Base-by-base conservation (phyloP, 1,284 basidiomycete genomes). In the Pholiota adiposa region DNA sequence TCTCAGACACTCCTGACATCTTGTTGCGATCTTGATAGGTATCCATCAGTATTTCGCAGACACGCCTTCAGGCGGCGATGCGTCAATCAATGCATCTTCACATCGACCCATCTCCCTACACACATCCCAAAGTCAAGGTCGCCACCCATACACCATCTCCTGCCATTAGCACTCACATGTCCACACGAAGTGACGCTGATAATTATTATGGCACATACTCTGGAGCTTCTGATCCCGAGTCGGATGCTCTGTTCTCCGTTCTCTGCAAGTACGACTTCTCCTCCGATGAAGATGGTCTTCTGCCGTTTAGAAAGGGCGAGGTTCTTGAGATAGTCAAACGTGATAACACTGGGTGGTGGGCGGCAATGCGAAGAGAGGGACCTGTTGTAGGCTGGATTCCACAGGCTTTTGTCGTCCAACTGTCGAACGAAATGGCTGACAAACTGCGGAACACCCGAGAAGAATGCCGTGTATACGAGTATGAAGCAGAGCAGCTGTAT, bases 331-430 rank as follows among this genome's bases (percentile, higher is more conserved):
- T 92, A 51, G 77, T 92, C 41, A 85, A 84, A 71, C 78, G 81
- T 69, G 88, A 91, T 70, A 78, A 81, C n/a, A 83, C 84, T 3
- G 90, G 90, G 6, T 92, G 90, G 90, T 92, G 89, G 88, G 89
- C 88, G 27, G 90, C 90, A 29, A 80, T 88, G 71, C 79, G 83
- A n/a, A 75, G 73, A 8, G 65, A 56, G n/a, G 79, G 80, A 43
- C 75, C 80, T 54, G 72, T 72, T 36, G 79, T 89, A 43, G 89
- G 90, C 52, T 92, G 90, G 90, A 85, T 92, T 63, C 90, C 90
- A 9, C 75, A 80, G 61, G 82, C 83, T 0, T 88, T 82, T 67
- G 82, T 88, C 2, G 71, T 69, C 51, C 74, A 76, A 11, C 69
- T 88, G 19, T 69, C 77, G 14, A 72, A 74, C 29, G 77, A 79